phyloP scores from a whole-genome alignment of 192 early-diverging fungal genomes.

The Pecoramyces ruminantium region DNA sequence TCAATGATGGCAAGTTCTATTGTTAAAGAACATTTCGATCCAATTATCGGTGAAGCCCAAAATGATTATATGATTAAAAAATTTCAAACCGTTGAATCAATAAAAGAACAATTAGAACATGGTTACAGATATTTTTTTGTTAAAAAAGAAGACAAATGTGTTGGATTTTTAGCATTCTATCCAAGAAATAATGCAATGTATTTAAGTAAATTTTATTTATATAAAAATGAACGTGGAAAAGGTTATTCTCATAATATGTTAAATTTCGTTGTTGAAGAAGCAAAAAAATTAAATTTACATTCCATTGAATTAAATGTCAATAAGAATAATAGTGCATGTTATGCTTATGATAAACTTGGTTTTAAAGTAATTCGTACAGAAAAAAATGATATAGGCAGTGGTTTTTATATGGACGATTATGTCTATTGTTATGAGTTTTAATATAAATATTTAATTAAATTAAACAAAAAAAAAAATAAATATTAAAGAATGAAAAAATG shows the following conservation, averaged over 20 bases:
- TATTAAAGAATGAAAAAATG: too few species aligned
- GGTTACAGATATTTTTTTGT: neutral
- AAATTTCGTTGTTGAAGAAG: neutral
- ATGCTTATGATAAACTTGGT: neutral
- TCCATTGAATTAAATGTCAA: neutral
- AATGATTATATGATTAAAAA: neutral
- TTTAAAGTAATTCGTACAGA: neutral
- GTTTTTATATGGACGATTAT: neutral
- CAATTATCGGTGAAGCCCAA: neutral
- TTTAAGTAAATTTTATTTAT: neutral
- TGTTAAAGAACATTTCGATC: neutral
- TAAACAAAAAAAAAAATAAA: neutral
- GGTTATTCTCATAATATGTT: neutral
- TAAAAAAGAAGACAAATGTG: neutral
- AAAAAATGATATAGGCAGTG: neutral
- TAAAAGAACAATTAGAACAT: neutral
- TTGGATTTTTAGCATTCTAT: neutral
- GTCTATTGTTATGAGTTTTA: neutral
- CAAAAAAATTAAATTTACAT: neutral
- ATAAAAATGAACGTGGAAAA: neutral
- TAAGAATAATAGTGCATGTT: neutral
- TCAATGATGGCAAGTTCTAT: neutral
- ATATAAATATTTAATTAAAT: neutral
- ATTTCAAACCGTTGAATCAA: neutral
- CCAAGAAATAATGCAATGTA: neutral